Conservation (phyloP, 495 filamentous ascomycete genomes). For the Stereocaulon alpinum region DNA sequence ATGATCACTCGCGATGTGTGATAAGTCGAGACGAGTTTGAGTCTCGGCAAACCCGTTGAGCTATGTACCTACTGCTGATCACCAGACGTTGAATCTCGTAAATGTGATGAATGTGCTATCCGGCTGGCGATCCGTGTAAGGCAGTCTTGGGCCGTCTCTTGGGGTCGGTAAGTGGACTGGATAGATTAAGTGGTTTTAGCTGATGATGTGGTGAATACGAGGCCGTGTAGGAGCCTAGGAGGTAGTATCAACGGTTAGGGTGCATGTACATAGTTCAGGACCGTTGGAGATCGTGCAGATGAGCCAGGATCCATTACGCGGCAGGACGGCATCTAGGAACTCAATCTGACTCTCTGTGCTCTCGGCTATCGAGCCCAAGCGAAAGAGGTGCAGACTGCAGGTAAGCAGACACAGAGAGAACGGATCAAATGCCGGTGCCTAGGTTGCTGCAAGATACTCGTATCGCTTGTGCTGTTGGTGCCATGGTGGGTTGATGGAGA, state of each 20-base stretch:
- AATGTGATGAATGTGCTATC: background rate
- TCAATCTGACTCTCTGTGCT: conserved; percentile 1
- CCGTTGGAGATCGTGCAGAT: conserved; percentile 1
- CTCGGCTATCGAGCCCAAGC: background rate
- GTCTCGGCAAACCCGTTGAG: background rate
- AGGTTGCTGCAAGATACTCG: conserved; percentile 6
- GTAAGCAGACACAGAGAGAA: background rate
- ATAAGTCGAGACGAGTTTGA: background rate
- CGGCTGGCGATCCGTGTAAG: background rate
- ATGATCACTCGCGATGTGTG: background rate
- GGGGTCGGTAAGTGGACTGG: too few relatives aligned
- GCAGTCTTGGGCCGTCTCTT: too few relatives aligned
- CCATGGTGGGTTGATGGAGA: background rate
- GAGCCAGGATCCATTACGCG: background rate
- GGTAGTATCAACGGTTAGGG: too few relatives aligned
- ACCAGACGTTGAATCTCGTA: background rate
- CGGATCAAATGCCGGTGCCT: background rate
- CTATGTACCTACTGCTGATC: background rate
- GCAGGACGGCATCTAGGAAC: conserved; percentile 4
- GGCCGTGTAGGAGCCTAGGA: too few relatives aligned
- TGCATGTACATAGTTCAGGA: too few relatives aligned
- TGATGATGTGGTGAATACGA: too few relatives aligned
- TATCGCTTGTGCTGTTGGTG: background rate
- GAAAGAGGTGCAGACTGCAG: background rate
- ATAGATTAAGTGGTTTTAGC: too few relatives aligned